Evolutionary conservation across 192 early-diverging fungal genomes (phyloP).

Genomic region (Diversispora epigaea): DNA sequence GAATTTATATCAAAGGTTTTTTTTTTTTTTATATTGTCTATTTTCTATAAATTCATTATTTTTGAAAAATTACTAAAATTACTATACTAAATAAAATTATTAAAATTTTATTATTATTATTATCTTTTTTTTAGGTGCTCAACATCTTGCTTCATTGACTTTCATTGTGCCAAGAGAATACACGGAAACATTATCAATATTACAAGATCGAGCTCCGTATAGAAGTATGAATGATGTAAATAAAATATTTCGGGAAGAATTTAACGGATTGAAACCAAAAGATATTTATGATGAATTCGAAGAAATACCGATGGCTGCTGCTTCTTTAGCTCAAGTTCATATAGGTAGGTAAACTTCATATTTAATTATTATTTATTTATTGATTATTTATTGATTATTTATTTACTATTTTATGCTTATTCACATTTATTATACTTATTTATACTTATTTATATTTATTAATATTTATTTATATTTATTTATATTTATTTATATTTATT

Average conservation of each 20-base stretch:
- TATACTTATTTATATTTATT: no score
- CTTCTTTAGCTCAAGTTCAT: conserved; percentile 52
- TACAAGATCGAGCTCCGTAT: conserved; percentile 52
- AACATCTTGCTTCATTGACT: conserved; percentile 46
- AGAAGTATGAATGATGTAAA: conserved; percentile 46
- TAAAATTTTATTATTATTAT: conserved; percentile 1
- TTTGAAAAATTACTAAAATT: background rate
- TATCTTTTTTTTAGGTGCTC: conserved; percentile 27
- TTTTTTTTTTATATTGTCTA: background rate
- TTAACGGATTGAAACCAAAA: conserved; percentile 36
- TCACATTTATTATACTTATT: no score
- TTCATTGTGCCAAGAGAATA: conserved; percentile 48
- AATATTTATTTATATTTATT: no score
- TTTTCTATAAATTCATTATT: background rate
- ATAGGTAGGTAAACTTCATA: conserved; percentile 36
- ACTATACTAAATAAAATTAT: no score
- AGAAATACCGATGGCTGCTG: conserved; percentile 46
- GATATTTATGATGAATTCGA: conserved; percentile 53
- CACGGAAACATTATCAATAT: conserved; percentile 46
- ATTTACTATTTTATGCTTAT: no score
- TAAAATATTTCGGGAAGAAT: conserved; percentile 43
- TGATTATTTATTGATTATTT: background rate
- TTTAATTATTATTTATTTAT: background rate
- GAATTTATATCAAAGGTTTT: conserved; percentile 46
- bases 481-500: background rate